phyloP scores from a whole-genome alignment of 768 basidiomycete species.

The Psilocybe tampanensis region DNA sequence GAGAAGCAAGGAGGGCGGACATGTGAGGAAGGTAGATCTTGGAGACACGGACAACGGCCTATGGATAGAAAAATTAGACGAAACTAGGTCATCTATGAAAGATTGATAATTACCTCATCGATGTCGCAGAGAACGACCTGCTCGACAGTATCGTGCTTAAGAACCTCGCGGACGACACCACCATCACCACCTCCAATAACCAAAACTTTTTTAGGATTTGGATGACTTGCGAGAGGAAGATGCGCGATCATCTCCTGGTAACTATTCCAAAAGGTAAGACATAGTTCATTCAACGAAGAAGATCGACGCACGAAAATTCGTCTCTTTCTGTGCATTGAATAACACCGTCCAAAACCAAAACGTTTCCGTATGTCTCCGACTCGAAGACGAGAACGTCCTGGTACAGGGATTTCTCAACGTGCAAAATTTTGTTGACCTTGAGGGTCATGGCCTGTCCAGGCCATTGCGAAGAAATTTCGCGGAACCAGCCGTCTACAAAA shows the following conservation, averaged over 20 bases:
- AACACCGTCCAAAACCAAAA: conserved; percentile 91
- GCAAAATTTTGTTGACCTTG: conserved; percentile 93
- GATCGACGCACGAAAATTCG: conserved; percentile 88
- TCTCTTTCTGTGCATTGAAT: conserved; percentile 98
- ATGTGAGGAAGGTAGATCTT: conserved; percentile 94
- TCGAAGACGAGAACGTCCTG: conserved; percentile 98
- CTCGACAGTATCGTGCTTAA: conserved; percentile 91
- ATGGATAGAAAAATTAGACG: not conserved
- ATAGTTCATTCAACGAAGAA: not conserved
- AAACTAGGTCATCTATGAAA: not conserved
- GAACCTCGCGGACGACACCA: conserved; percentile 94
- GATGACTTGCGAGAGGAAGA: conserved; percentile 93
- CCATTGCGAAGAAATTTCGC: conserved; percentile 95
- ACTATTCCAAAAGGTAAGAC: conserved; percentile 39
- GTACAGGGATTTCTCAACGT: conserved; percentile 89
- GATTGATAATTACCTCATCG: conserved; percentile 82
- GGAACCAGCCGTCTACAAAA: conserved; percentile 85
- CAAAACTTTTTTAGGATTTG: conserved; percentile 93
- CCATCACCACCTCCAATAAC: conserved; percentile 99
- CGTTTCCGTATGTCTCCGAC: conserved; percentile 96
- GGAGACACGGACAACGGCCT: conserved; percentile 95
- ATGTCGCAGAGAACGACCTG: conserved; percentile 96
- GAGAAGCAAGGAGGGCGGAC: conserved; percentile 78
- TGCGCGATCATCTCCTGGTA: conserved; percentile 99
- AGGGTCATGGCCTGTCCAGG: conserved; percentile 97